Percentiles rank a stretch among this genome's conserved stretches.
Evolutionary conservation across 2,329 filamentous ascomycete species (phyloP).

Genomic region (Curvularia eragrostidis): DNA sequence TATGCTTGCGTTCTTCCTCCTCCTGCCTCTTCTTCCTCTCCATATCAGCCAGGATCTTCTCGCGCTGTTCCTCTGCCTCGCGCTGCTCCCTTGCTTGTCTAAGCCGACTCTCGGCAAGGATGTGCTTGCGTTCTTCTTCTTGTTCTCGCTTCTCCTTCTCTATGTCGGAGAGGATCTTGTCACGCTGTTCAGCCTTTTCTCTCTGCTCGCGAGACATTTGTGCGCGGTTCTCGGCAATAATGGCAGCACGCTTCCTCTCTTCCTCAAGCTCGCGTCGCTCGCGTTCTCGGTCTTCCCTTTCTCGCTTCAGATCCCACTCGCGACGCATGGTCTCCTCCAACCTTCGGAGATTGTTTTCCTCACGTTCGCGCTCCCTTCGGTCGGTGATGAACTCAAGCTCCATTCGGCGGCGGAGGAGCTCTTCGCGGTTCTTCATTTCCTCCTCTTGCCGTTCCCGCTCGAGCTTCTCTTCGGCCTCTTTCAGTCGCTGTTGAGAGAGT

Average conservation of each 20-base stretch:
- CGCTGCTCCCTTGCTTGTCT: conserved; percentile 38
- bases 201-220: conserved; percentile 38
- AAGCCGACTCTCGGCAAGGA: conserved; percentile 41
- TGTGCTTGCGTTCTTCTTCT: conserved; percentile 36
- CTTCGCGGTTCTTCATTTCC: conserved; percentile 47
- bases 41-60: conserved; percentile 44
- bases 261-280: conserved; percentile 49
- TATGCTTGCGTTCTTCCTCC: conserved; percentile 35
- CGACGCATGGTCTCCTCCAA: conserved; percentile 42
- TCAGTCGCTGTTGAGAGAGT: conserved; percentile 44
- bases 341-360: conserved; percentile 34
- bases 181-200: conserved; percentile 35
- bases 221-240: conserved; percentile 49
- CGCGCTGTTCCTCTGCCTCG: conserved; percentile 34
- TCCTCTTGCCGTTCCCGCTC: conserved; percentile 45
- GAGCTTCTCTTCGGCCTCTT: conserved; percentile 47
- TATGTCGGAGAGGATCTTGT: conserved; percentile 35
- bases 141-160: conserved; percentile 37
- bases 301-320: conserved; percentile 42
- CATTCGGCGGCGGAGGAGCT: conserved; percentile 43
- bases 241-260: conserved; percentile 50
- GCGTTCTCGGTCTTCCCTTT: conserved; percentile 42
- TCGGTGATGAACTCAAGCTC: conserved; percentile 49
- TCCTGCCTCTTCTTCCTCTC: conserved; percentile 49
- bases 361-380: conserved; percentile 39